A percentile compares a stretch with the other conserved stretches of the same genome.
phyloP scores from a whole-genome alignment of 768 basidiomycete genomes.

The Auricularia sp. region DNA sequence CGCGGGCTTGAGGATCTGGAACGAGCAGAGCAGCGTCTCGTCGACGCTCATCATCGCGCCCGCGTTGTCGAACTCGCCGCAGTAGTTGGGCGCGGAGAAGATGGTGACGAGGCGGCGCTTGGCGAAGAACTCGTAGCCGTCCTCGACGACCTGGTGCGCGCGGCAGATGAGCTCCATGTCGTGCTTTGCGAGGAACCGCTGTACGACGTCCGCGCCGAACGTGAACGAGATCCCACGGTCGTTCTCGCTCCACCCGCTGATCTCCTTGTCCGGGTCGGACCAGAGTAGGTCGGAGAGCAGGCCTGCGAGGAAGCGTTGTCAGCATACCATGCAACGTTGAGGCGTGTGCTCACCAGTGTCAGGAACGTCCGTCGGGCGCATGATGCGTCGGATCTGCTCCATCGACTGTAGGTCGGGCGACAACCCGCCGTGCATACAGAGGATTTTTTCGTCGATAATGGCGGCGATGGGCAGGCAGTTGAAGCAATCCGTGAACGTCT shows the following conservation, averaged over 20 bases:
- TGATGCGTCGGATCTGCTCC: slow-evolving; percentile 98
- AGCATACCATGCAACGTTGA: slow-evolving; percentile 1
- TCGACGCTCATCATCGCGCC: slow-evolving; percentile 99
- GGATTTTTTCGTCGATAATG: slow-evolving; percentile 99
- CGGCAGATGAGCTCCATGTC: slow-evolving; percentile 99
- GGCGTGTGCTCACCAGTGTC: slow-evolving; percentile 68
- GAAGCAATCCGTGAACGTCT: slow-evolving; percentile 99
- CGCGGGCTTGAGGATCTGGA: slow-evolving; percentile 98
- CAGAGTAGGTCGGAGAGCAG: slow-evolving; percentile 92
- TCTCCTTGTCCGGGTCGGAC: slow-evolving; percentile 99
- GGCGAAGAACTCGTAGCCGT: slow-evolving; percentile 98
- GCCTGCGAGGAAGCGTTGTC: slow-evolving; percentile 34
- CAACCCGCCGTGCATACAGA: slow-evolving; percentile 98
- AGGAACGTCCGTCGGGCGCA: slow-evolving; percentile 98
- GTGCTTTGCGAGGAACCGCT: slow-evolving; percentile 96
- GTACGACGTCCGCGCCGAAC: slow-evolving; percentile 96
- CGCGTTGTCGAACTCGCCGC: slow-evolving; percentile 96
- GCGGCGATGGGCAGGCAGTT: slow-evolving; percentile 98
- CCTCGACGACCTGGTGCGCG: slow-evolving; percentile 97
- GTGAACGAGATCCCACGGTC: slow-evolving; percentile 98
- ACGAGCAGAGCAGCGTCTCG: slow-evolving; percentile 92
- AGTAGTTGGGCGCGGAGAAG: slow-evolving; percentile 94
- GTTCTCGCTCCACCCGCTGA: slow-evolving; percentile 99
- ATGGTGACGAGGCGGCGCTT: slow-evolving; percentile 94
- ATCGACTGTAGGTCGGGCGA: slow-evolving; percentile 97